phyloP scores from a whole-genome alignment of 2,329 filamentous ascomycete species.

The Aspergillus terreus region DNA sequence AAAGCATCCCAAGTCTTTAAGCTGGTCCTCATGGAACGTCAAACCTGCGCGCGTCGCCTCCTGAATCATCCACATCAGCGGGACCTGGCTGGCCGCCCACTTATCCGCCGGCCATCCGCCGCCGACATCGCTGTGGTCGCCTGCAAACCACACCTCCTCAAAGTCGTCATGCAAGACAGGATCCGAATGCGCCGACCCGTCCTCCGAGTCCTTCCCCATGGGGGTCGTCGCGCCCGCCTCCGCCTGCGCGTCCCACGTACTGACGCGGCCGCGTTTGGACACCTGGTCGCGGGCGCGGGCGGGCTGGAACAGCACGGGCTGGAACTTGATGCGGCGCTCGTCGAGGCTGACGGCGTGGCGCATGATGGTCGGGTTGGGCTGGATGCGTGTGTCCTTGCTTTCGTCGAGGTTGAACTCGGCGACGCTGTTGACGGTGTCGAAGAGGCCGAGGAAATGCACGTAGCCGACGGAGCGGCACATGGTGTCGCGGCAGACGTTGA shows the following conservation, averaged over 20 bases:
- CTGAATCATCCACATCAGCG: constrained; percentile 65
- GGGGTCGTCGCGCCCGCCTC: not conserved
- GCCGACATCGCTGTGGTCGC: constrained; percentile 71
- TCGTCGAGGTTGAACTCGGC: constrained; percentile 16
- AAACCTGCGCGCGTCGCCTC: constrained; percentile 62
- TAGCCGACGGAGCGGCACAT: constrained; percentile 15
- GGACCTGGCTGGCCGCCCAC: constrained; percentile 59
- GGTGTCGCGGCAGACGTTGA: constrained; percentile 11
- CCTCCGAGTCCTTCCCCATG: not conserved
- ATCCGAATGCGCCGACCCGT: not conserved
- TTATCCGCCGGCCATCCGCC: constrained; percentile 64
- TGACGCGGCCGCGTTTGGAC: constrained; percentile 3
- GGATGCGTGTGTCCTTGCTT: constrained; percentile 7
- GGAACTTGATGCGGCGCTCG: constrained; percentile 52
- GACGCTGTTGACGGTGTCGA: constrained; percentile 25
- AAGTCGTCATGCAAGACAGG: constrained; percentile 49
- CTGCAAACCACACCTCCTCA: constrained; percentile 68
- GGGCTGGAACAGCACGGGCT: constrained; percentile 17
- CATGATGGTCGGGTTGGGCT: constrained; percentile 43
- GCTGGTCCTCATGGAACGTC: constrained; percentile 53
- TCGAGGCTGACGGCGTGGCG: constrained; percentile 54
- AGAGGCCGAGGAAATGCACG: constrained; percentile 23
- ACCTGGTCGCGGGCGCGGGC: not conserved
- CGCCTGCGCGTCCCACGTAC: constrained; percentile 19
- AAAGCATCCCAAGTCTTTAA: constrained; percentile 18